Evolutionary conservation across 805 yeast species (phyloP), one percentile per base, ranked within the genome.

Genomic region (Candida boleticola): DNA sequence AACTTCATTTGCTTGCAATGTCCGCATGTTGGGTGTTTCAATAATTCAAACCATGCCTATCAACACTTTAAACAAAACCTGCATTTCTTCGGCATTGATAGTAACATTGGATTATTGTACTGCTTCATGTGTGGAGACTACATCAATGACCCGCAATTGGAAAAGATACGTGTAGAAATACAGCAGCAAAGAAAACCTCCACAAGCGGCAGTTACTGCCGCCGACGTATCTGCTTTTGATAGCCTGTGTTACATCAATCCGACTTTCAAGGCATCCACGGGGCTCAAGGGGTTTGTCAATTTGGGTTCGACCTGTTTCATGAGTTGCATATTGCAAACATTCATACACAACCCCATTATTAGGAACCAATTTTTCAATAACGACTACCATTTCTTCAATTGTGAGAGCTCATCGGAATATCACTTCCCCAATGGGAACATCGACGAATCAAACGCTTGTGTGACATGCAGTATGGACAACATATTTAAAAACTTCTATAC

Each of bases 221-320:
- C 27, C 4, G 22, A 17, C 23, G 21, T n/a, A 31, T 4, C 6
- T 19, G 14, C 19, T 9, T 23, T 20, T 19, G 40, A 39, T 4
- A 41, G 35, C 2, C 16, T 27, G 37, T 50, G 49, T 40, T 64
- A 55, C 48, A 30, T 44, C 13, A 47, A 48, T 30, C 86, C 88
- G 27, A 59, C 68, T 17, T 63, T 56, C 51, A 75, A 74, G 40
- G 84, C 90, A 1, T 71, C 79, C 4, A 76, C 82, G n/a, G 98
- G 97, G 0, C 67, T 93, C 17, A 76, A 85, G 40, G 99, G 99
- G 3, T 79, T 93, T 51, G 82, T 89, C 39, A 92, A 92, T 60
- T 80, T 92, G 82, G 99, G 99, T 0, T 86, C 99, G 0, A 93
- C 99, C 0, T 93, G 99, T 67, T 93, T 89, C 66, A 92, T 93